Evolutionary conservation across 2,329 filamentous ascomycete genomes (phyloP), one percentile per base, ranked within the genome.

Genomic region (Onygenales sp.): DNA sequence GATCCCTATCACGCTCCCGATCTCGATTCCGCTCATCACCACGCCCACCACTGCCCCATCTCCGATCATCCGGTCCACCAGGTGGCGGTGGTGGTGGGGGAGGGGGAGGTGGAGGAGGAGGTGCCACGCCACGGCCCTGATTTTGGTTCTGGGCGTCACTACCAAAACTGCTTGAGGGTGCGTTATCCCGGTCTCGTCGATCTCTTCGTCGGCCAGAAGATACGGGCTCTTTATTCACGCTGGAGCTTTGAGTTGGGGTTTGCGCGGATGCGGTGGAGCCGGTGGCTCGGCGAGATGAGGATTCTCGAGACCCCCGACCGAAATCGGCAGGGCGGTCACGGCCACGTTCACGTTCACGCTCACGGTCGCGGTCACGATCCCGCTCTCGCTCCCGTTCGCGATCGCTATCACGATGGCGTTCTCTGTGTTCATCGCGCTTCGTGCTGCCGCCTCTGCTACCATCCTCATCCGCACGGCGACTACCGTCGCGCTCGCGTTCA

Each of bases 391-490:
- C 58, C 43, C 52, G 56, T 43, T 55, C 55, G 35, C 57, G 55
- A 43, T 61, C 57, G 11, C 55, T 56, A 41, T 56, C 56, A 50
- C 57, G 61, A 39, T 68, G 66, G 5, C 69, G 68, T 31, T 70
- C 69, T 43, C 68, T 64, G 35, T 64, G 59, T 3, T 72, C 68
- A 48, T 72, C 70, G 38, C 68, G 68, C 52, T 68, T 66, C 44
- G 55, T 62, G 44, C 60, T 63, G 33, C 61, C 61, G 7, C 60
- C 56, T 43, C 55, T 59, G 38, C 49, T 55, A 49, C 58, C 59
- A 2, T 66, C 62, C 1, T 71, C 66, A 31, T 61, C 66, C 2
- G 58, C 63, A 3, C 61, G 59, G 13, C 64, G 63, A 50, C 61
- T 65, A 13, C 63, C 63, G 9, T 62, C 61, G 17, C 61, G 59